Percentiles rank a stretch among this genome's conserved stretches.
Evolutionary conservation across 2,329 filamentous ascomycete genomes (phyloP).

Genomic region (Karstenula rhodostoma): DNA sequence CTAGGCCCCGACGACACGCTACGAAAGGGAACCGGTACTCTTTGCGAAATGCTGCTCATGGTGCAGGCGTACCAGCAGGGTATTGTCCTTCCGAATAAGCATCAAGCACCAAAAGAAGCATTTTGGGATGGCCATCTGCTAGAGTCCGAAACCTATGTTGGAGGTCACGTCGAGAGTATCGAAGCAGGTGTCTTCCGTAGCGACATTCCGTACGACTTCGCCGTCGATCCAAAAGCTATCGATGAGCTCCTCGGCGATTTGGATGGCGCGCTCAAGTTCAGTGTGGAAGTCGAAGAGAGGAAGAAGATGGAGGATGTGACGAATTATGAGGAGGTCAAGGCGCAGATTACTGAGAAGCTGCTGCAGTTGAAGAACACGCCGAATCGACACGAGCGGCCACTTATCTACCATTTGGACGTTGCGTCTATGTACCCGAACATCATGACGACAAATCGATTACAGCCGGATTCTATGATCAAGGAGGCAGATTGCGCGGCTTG

Average conservation of each 20-base stretch:
- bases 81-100: constrained; percentile 96
- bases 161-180: constrained; percentile 98
- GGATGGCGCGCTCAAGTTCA: constrained; percentile 88
- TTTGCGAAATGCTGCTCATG: constrained; percentile 99
- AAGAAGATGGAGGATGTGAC: constrained; percentile 60
- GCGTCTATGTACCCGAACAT: constrained; percentile 99
- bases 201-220: constrained; percentile 94
- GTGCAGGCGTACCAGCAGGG: constrained; percentile 93
- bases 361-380: constrained; percentile 80
- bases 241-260: constrained; percentile 88
- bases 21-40: constrained; percentile 93
- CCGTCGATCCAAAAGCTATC: constrained; percentile 85
- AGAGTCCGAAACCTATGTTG: constrained; percentile 97
- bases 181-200: constrained; percentile 96
- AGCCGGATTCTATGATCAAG: constrained; percentile 98
- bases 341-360: constrained; percentile 78
- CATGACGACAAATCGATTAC: constrained; percentile 98
- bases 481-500: constrained; percentile 97
- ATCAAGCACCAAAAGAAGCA: constrained; percentile 85
- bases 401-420: constrained; percentile 98
- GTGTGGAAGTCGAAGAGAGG: constrained; percentile 63
- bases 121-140: constrained; percentile 98
- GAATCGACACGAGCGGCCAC: constrained; percentile 81
- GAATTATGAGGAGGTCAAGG: constrained; percentile 71
- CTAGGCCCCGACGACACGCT: constrained; percentile 91